Evolutionary conservation across 805 yeast genomes (phyloP).

Genomic region (Sugiyamaella smithiae): DNA sequence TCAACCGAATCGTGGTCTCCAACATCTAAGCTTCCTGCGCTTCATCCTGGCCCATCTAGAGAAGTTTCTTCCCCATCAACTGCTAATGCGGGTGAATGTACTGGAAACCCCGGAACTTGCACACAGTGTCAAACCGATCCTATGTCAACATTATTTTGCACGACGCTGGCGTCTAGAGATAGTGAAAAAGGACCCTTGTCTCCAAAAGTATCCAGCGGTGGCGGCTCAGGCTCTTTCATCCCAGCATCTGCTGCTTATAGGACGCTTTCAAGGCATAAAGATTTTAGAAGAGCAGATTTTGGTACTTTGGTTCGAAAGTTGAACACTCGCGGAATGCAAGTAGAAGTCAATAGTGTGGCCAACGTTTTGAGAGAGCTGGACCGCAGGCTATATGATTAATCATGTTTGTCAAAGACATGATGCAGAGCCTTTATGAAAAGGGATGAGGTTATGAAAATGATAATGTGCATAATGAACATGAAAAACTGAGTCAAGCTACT

Average conservation of each 20-base stretch:
- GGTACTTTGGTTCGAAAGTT: conserved; percentile 70
- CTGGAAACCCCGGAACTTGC: conserved; percentile 89
- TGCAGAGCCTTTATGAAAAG: too few relatives aligned
- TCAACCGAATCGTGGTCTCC: conserved; percentile 12
- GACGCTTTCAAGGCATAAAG: conserved; percentile 77
- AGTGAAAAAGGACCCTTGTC: conserved; percentile 3
- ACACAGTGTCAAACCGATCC: conserved; percentile 81
- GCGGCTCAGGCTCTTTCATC: conserved; percentile 48
- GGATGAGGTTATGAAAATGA: neutral
- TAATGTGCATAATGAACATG: neutral
- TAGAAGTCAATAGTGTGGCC: conserved; percentile 88
- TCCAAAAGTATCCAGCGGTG: conserved; percentile 10
- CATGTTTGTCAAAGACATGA: neutral
- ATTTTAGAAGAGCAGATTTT: conserved; percentile 70
- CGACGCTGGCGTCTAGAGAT: conserved; percentile 63
- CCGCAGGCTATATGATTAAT: conserved; percentile 52
- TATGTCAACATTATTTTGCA: conserved; percentile 82
- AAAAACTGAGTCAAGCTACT: too few relatives aligned
- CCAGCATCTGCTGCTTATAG: conserved; percentile 91
- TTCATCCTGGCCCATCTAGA: conserved; percentile 62
- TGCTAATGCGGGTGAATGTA: conserved; percentile 48
- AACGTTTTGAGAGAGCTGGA: conserved; percentile 80
- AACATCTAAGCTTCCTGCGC: conserved; percentile 48
- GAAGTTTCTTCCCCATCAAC: conserved; percentile 33
- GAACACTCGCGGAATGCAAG: conserved; percentile 81